These are phyloP conservation scores for Circinella minor DNA, from an alignment of 371 early-diverging fungal species.

Conservation along the genomic window DNA sequence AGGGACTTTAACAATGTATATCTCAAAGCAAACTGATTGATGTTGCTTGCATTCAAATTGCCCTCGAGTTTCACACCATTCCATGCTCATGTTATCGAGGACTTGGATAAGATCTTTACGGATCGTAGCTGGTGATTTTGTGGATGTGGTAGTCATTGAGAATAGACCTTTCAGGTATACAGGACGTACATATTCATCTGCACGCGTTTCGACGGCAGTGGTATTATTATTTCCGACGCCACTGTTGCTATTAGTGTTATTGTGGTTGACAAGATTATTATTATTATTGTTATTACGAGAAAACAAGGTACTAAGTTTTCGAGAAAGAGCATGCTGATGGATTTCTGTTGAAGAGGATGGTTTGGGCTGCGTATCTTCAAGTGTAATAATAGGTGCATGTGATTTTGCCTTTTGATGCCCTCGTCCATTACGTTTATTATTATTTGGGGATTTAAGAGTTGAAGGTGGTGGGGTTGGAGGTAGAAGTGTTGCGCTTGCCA, in stretches of 20 bases:
- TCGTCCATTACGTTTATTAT: neutral
- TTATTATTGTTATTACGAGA: neutral
- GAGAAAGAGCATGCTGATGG: neutral
- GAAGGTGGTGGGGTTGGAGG: conserved; percentile 2
- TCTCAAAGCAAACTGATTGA: conserved; percentile 65
- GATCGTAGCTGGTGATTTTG: conserved; percentile 69
- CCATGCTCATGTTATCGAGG: conserved; percentile 59
- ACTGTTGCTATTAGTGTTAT: neutral
- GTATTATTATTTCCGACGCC: too few relatives aligned
- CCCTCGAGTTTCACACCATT: conserved; percentile 70
- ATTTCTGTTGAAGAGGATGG: neutral
- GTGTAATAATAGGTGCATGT: neutral
- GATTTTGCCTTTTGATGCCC: conserved; percentile 21
- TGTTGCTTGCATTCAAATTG: conserved; percentile 69
- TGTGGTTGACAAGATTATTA: neutral
- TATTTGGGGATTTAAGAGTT: neutral
- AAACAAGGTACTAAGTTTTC: conserved; percentile 11
- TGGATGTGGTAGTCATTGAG: conserved; percentile 77
- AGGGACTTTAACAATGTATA: conserved; percentile 67
- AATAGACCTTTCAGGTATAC: conserved; percentile 80
- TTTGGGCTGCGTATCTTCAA: neutral
- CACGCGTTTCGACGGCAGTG: conserved; percentile 17
- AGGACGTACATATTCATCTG: conserved; percentile 67
- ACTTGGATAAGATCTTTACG: conserved; percentile 69
- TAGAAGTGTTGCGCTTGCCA: conserved; percentile 10